Percentiles rank a stretch among this genome's conserved stretches.
These are phyloP conservation scores for Pestalotiopsis sp. DNA, from an alignment of 2,329 filamentous ascomycete species.

Conservation along the genomic window DNA sequence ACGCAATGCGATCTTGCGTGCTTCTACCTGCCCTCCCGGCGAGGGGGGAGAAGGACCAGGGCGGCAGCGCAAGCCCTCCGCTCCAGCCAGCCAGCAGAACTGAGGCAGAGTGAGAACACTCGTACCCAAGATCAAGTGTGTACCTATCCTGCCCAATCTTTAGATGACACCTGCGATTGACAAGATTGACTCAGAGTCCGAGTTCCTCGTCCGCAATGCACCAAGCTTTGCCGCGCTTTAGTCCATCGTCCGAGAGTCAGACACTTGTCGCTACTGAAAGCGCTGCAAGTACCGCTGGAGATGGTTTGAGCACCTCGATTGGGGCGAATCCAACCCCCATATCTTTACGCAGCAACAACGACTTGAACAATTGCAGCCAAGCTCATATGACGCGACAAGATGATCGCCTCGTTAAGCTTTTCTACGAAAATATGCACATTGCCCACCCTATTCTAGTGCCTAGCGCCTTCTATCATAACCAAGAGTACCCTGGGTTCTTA, in stretches of 20 bases:
- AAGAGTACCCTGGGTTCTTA: not conserved
- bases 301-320: not conserved
- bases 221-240: not conserved
- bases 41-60: constrained; percentile 2
- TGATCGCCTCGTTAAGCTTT: not conserved
- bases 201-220: not conserved
- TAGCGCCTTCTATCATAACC: not conserved
- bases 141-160: not conserved
- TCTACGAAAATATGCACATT: constrained; percentile 3
- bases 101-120: not conserved
- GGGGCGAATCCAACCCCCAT: not conserved
- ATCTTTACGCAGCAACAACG: not conserved
- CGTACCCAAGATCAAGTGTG: not conserved
- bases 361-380: not conserved
- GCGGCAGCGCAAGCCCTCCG: not conserved
- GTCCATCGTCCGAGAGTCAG: not conserved
- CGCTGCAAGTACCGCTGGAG: not conserved
- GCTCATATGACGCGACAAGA: not conserved
- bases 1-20: not conserved
- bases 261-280: not conserved
- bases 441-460: constrained; percentile 3
- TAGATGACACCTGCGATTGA: not conserved
- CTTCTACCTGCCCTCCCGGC: not conserved
- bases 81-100: not conserved
- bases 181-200: not conserved